phyloP scores from a whole-genome alignment of 257 asterid species.

The Salvia miltiorrhiza region DNA sequence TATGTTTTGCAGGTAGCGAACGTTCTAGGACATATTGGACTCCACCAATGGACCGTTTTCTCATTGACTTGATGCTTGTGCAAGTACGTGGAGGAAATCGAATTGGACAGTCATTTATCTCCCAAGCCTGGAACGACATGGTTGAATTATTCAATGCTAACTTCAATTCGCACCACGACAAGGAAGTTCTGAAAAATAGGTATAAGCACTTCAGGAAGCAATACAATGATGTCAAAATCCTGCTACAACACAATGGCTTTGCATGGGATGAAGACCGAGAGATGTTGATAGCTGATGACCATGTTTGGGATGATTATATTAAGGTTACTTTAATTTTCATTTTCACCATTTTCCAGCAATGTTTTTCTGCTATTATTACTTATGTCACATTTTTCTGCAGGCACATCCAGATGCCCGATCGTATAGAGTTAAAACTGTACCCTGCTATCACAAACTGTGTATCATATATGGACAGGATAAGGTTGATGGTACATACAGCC shows the following conservation, averaged over 20 bases:
- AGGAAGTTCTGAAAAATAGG: constrained; percentile 39
- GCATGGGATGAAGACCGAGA: constrained; percentile 44
- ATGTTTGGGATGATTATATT: constrained; percentile 40
- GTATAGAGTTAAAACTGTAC: constrained; percentile 38
- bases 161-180: constrained; percentile 32
- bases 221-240: constrained; percentile 35
- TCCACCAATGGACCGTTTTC: constrained; percentile 41
- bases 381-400: constrained; percentile 22
- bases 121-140: constrained; percentile 46
- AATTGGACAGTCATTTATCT: constrained; percentile 34
- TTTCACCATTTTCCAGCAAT: not conserved
- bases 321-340: constrained; percentile 22
- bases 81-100: constrained; percentile 40
- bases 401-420: constrained; percentile 40
- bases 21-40: constrained; percentile 45
- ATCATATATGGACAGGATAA: constrained; percentile 35
- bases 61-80: constrained; percentile 36
- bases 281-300: constrained; percentile 40
- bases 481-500: constrained; percentile 22
- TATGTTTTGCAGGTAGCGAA: constrained; percentile 34
- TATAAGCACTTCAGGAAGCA: constrained; percentile 44
- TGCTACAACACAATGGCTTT: constrained; percentile 31
- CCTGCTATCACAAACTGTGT: constrained; percentile 37
- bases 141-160: constrained; percentile 34
- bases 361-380: not conserved